These are phyloP conservation scores for Gremmenia infestans DNA, from an alignment of 2,329 filamentous ascomycete genomes.

Conservation along the genomic window DNA sequence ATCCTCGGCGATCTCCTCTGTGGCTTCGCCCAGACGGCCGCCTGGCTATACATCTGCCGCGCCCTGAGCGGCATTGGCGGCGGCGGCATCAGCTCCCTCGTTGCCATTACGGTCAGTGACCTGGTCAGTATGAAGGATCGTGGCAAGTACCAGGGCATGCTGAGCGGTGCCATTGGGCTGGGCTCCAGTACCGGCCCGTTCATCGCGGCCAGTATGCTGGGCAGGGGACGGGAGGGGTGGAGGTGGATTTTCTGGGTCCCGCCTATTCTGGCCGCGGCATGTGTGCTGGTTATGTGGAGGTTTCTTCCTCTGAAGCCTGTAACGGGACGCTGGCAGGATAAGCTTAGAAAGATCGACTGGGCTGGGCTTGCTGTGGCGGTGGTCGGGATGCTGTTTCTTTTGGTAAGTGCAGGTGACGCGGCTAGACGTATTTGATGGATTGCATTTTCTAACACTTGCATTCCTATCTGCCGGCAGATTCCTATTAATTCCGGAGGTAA, in stretches of 20 bases:
- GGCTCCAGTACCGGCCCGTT: constrained; percentile 26
- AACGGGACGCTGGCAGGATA: constrained; percentile 13
- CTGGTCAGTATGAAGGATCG: constrained; percentile 43
- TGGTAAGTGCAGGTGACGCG: constrained; percentile 6
- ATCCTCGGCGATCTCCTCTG: constrained; percentile 41
- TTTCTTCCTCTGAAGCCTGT: constrained; percentile 19
- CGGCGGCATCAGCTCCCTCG: constrained; percentile 41
- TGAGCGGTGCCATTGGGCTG: constrained; percentile 22
- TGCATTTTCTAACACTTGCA: neutral
- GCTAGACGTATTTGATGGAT: neutral
- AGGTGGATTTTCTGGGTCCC: constrained; percentile 22
- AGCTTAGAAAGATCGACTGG: constrained; percentile 22
- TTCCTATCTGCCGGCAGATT: constrained; percentile 8
- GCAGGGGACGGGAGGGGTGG: constrained; percentile 6
- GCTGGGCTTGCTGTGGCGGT: constrained; percentile 8
- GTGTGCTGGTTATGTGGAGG: constrained; percentile 8
- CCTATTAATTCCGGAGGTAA: constrained; percentile 39
- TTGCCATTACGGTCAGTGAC: constrained; percentile 46
- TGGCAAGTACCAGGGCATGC: constrained; percentile 36
- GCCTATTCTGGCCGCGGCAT: constrained; percentile 12
- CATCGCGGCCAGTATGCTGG: constrained; percentile 19
- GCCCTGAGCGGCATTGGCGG: constrained; percentile 48
- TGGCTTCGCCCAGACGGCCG: constrained; percentile 37
- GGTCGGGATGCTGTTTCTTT: constrained; percentile 13
- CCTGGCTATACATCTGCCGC: constrained; percentile 43